Conservation (phyloP, 139 green algal genomes). For the Zygnema cylindricum region DNA sequence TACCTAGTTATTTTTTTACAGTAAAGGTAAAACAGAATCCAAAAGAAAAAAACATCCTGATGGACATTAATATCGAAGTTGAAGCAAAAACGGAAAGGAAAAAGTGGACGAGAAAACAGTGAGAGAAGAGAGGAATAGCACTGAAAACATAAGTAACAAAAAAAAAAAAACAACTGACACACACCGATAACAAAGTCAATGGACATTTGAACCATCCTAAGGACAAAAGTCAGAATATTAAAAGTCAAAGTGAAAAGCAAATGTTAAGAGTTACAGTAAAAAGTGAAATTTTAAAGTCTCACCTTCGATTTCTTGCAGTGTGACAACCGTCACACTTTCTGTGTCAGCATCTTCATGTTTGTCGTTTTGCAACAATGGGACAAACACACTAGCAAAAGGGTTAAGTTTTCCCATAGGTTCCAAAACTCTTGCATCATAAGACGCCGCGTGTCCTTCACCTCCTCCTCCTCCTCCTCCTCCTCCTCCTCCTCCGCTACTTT, state of each 20-base stretch:
- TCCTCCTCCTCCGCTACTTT: neutral
- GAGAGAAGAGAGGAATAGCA: neutral
- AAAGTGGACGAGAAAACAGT: neutral
- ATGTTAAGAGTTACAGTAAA: neutral
- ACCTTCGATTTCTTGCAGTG: neutral
- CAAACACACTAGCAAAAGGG: neutral
- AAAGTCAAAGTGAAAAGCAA: neutral
- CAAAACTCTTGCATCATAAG: too few relatives aligned
- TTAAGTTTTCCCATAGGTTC: neutral
- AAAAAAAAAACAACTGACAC: neutral
- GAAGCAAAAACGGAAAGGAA: neutral
- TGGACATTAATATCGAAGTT: neutral
- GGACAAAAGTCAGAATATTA: neutral
- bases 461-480: too few relatives aligned
- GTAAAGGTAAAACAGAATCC: neutral
- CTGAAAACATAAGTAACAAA: neutral
- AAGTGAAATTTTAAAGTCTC: neutral
- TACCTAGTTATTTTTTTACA: neutral
- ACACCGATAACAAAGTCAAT: too few relatives aligned
- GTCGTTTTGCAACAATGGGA: neutral
- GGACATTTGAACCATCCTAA: neutral
- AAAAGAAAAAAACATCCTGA: neutral
- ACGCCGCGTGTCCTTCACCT: too few relatives aligned
- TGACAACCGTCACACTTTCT: neutral
- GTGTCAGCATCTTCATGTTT: neutral